These are phyloP conservation scores for Plasmodium knowlesi DNA, from an alignment of 169 alveolate genomes.

Conservation along the genomic window DNA sequence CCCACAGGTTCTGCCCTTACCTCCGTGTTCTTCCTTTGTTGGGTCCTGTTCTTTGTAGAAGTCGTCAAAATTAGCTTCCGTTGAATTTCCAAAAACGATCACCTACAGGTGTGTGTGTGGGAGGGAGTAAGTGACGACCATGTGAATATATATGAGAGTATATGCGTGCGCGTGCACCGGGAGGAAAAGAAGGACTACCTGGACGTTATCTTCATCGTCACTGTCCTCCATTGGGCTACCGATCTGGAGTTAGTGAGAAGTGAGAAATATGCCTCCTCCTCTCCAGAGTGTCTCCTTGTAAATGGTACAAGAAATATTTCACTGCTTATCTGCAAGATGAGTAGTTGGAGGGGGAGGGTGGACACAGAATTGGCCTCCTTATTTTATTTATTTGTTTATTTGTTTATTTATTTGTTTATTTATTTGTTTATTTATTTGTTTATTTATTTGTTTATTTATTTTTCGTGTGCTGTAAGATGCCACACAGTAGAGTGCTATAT, in stretches of 20 bases:
- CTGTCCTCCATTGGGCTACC: conserved; percentile 45
- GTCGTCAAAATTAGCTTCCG: conserved; percentile 70
- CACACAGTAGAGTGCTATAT: neutral
- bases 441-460: no score
- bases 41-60: conserved; percentile 35
- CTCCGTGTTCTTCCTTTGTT: neutral
- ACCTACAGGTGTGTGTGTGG: no score
- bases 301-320: neutral
- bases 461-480: neutral
- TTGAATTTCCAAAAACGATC: conserved; percentile 64
- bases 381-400: no score
- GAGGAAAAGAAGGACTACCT: conserved; percentile 8
- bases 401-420: no score
- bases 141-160: neutral
- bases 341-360: neutral
- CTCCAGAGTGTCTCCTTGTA: neutral
- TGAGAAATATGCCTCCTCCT: neutral
- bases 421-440: no score
- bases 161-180: neutral
- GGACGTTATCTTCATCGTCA: conserved; percentile 58
- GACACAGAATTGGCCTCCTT: neutral
- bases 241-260: neutral
- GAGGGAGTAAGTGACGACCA: neutral
- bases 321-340: neutral
- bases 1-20: neutral